phyloP scores from a whole-genome alignment of 2,329 filamentous ascomycete genomes.

The Xylariaceae sp. region DNA sequence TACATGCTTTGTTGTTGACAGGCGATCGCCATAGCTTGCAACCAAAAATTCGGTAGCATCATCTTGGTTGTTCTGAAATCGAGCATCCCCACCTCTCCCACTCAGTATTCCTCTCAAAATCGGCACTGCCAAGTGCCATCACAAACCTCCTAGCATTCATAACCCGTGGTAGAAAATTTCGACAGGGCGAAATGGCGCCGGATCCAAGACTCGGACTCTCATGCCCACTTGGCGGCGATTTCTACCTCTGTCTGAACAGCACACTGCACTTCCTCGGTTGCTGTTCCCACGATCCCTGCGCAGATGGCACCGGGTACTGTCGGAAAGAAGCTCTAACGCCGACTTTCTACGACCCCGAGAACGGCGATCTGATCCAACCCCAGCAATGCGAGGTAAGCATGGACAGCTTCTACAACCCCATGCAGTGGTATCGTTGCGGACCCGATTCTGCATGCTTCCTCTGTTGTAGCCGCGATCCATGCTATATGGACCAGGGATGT shows the following conservation, averaged over 20 bases:
- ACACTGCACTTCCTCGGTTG: constrained; percentile 3
- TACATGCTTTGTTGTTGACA: not conserved
- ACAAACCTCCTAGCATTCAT: too few relatives aligned
- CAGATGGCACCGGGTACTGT: constrained; percentile 1
- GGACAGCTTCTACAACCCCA: not conserved
- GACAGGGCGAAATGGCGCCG: not conserved
- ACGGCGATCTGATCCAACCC: not conserved
- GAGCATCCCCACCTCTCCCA: too few relatives aligned
- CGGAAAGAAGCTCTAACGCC: not conserved
- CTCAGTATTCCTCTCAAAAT: too few relatives aligned
- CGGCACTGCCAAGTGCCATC: too few relatives aligned
- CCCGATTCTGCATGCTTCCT: not conserved
- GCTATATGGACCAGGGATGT: not conserved
- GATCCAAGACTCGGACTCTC: not conserved
- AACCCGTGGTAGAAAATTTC: too few relatives aligned
- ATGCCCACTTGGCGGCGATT: not conserved
- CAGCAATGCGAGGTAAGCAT: constrained; percentile 3
- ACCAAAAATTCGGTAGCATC: too few relatives aligned
- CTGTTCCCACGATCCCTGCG: constrained; percentile 1
- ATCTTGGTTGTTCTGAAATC: too few relatives aligned
- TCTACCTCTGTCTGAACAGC: constrained; percentile 2
- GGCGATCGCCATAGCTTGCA: too few relatives aligned
- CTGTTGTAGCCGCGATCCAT: not conserved
- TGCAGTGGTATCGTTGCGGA: constrained; percentile 1
- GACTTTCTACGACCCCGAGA: not conserved